Evolutionary conservation across 768 basidiomycete genomes (phyloP).

Genomic region (Rossbeevera mucosa): DNA sequence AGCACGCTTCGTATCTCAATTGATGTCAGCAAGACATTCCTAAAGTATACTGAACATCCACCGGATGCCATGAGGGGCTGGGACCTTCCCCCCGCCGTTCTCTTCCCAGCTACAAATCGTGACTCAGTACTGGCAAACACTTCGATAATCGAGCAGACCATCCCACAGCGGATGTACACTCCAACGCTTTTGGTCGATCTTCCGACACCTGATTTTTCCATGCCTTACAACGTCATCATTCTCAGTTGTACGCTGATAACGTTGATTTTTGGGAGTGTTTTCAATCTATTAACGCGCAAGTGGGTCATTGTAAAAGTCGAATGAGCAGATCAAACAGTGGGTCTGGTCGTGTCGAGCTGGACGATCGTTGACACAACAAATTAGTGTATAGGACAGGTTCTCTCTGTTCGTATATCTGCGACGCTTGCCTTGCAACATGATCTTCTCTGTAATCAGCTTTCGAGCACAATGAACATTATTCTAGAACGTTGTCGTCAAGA

Average conservation of each 20-base stretch:
- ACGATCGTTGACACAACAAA: background rate
- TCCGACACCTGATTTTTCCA: slow-evolving; percentile 98
- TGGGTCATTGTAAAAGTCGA: slow-evolving; percentile 56
- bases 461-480: background rate
- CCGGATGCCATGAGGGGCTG: slow-evolving; percentile 95
- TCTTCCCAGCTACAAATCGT: slow-evolving; percentile 36
- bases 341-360: background rate
- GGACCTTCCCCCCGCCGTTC: slow-evolving; percentile 86
- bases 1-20: slow-evolving; percentile 62
- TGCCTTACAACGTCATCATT: slow-evolving; percentile 99
- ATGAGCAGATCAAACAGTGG: background rate
- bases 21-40: slow-evolving; percentile 76
- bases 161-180: slow-evolving; percentile 61
- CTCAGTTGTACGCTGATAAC: slow-evolving; percentile 89
- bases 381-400: background rate
- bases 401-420: background rate
- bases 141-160: background rate
- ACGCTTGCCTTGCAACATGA: background rate
- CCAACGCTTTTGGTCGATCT: slow-evolving; percentile 80
- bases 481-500: background rate
- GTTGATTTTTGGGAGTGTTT: slow-evolving; percentile 88
- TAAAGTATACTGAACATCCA: slow-evolving; percentile 93
- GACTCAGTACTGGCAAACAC: background rate
- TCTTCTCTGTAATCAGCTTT: background rate
- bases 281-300: slow-evolving; percentile 79